Percentiles rank a stretch among this genome's conserved stretches.
Conservation (phyloP, 2,329 filamentous ascomycete species). For the Aspergillus sp. region DNA sequence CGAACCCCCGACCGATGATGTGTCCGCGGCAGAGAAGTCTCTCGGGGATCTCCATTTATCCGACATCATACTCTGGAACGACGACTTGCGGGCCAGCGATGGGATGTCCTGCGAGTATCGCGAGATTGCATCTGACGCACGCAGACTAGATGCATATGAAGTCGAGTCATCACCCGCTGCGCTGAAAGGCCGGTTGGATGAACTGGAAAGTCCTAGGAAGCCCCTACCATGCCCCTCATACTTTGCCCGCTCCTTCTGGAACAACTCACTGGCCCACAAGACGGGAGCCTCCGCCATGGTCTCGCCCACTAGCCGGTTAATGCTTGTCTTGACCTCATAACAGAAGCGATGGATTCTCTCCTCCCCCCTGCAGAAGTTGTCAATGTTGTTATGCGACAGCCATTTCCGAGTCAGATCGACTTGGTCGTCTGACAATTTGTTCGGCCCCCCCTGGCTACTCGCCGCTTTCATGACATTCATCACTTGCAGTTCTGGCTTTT, state of each 20-base stretch:
- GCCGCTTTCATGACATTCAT: slow-evolving; percentile 77
- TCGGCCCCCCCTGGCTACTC: slow-evolving; percentile 77
- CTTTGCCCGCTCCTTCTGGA: slow-evolving; percentile 54
- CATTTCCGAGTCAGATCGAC: slow-evolving; percentile 75
- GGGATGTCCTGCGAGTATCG: slow-evolving; percentile 26
- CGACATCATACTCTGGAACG: slow-evolving; percentile 62
- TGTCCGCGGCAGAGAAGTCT: slow-evolving; percentile 53
- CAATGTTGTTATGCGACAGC: slow-evolving; percentile 70
- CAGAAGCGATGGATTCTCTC: slow-evolving; percentile 91
- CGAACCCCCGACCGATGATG: slow-evolving; percentile 51
- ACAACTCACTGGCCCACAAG: slow-evolving; percentile 86
- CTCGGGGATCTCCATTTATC: slow-evolving; percentile 51
- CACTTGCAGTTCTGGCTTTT: slow-evolving; percentile 73
- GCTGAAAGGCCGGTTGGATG: slow-evolving; percentile 36
- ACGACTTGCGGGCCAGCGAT: slow-evolving; percentile 46
- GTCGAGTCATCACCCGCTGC: slow-evolving; percentile 36
- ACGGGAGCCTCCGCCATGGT: slow-evolving; percentile 77
- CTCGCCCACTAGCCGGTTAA: slow-evolving; percentile 76
- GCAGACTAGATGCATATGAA: slow-evolving; percentile 16
- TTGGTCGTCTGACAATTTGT: slow-evolving; percentile 94
- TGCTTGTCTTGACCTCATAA: slow-evolving; percentile 77
- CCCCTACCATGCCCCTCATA: slow-evolving; percentile 34
- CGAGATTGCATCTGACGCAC: slow-evolving; percentile 22
- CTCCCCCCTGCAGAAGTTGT: slow-evolving; percentile 91
- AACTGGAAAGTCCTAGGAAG: slow-evolving; percentile 29